Conservation (phyloP, 495 filamentous ascomycete species). For the Jackrogersella minutella region DNA sequence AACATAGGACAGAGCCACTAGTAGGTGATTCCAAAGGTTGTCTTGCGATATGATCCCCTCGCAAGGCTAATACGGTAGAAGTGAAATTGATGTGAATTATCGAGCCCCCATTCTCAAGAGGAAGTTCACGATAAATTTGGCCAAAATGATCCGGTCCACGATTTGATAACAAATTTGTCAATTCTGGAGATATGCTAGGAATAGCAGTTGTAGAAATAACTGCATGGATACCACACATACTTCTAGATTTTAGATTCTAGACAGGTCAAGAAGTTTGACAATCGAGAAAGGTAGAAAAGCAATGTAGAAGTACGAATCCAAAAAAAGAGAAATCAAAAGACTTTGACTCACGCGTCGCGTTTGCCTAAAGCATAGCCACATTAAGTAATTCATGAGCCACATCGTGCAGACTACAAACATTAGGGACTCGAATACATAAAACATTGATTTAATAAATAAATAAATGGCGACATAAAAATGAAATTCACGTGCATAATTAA, state of each 20-base stretch:
- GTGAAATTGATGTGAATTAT: slow-evolving; percentile 66
- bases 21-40: slow-evolving; percentile 74
- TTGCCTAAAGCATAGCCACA: background rate
- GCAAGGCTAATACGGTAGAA: slow-evolving; percentile 86
- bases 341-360: background rate
- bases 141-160: slow-evolving; percentile 63
- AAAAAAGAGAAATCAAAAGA: background rate
- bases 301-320: background rate
- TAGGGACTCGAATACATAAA: no score
- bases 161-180: slow-evolving; percentile 47
- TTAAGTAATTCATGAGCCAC: no score
- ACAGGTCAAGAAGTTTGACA: no score
- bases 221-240: slow-evolving; percentile 61
- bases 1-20: slow-evolving; percentile 82
- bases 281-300: slow-evolving; percentile 6
- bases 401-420: no score
- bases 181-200: slow-evolving; percentile 40
- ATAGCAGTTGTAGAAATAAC: slow-evolving; percentile 40
- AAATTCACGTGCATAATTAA: no score
- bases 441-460: no score
- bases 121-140: slow-evolving; percentile 43
- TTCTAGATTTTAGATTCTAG: slow-evolving; percentile 4
- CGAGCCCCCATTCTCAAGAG: slow-evolving; percentile 31
- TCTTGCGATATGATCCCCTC: slow-evolving; percentile 72
- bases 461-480: no score